Percentiles rank a stretch among this genome's conserved stretches.
Conservation (phyloP, 768 basidiomycete species). For the Amanita molliuscula region DNA sequence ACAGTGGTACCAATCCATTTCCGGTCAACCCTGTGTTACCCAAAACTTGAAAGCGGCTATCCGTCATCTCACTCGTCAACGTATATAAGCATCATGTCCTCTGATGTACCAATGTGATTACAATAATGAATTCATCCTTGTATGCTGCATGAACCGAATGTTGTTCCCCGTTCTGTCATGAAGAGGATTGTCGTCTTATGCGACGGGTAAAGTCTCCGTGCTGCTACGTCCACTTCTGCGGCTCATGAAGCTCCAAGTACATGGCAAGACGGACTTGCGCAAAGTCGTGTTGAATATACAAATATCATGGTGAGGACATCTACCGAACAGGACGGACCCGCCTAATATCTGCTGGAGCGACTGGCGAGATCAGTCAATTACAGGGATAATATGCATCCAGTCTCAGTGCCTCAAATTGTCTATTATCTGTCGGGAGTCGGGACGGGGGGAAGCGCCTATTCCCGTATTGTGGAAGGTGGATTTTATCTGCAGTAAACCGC, state of each 20-base stretch:
- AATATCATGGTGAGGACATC: constrained; percentile 38
- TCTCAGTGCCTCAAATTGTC: constrained; percentile 48
- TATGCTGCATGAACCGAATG: background rate
- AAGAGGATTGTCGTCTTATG: constrained; percentile 68
- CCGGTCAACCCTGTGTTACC: background rate
- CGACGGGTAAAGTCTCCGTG: constrained; percentile 44
- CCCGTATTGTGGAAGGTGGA: constrained; percentile 46
- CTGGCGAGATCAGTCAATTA: constrained; percentile 42
- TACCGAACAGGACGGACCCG: background rate
- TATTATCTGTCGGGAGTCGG: constrained; percentile 58
- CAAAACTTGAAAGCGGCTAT: background rate
- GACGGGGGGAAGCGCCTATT: constrained; percentile 45
- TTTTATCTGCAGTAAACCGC: background rate
- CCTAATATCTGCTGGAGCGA: constrained; percentile 24
- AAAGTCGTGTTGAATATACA: constrained; percentile 37
- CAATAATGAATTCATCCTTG: background rate
- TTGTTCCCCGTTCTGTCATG: constrained; percentile 14
- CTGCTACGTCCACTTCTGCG: background rate
- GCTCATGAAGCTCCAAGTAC: constrained; percentile 31
- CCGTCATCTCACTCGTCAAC: background rate
- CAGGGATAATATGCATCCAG: constrained; percentile 31
- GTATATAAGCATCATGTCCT: background rate
- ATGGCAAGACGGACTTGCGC: constrained; percentile 57
- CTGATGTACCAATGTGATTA: background rate
- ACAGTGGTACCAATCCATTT: background rate